Conservation (phyloP, 257 asterid genomes). For the Eucommia ulmoides region DNA sequence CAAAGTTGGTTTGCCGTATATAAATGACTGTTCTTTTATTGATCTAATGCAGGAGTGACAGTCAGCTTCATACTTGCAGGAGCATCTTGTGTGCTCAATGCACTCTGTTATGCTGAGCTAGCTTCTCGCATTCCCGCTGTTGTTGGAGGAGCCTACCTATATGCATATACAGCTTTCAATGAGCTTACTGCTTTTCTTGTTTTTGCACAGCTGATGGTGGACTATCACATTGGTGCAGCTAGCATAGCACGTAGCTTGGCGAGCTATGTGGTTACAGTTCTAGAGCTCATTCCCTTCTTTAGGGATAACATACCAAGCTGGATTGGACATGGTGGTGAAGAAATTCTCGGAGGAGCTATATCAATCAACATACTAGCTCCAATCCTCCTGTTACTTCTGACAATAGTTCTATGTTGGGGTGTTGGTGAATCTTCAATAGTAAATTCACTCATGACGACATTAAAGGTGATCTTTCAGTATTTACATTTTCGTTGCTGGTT, state of each 20-base stretch:
- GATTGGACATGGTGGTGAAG: conserved; percentile 79
- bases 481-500: not conserved
- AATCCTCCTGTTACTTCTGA: conserved; percentile 49
- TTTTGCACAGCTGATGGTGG: conserved; percentile 87
- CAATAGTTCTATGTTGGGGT: conserved; percentile 73
- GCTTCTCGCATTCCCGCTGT: conserved; percentile 98
- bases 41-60: conserved; percentile 63
- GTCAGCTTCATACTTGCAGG: conserved; percentile 88
- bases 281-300: conserved; percentile 76
- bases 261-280: conserved; percentile 50
- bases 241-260: conserved; percentile 97
- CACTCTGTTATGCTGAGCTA: conserved; percentile 86
- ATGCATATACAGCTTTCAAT: conserved; percentile 87
- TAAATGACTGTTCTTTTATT: too few relatives aligned
- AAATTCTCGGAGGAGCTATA: conserved; percentile 57
- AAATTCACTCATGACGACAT: conserved; percentile 66
- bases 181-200: conserved; percentile 94
- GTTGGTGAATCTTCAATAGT: conserved; percentile 89
- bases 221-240: conserved; percentile 96
- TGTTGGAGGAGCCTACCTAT: conserved; percentile 95
- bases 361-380: conserved; percentile 83
- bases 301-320: conserved; percentile 60
- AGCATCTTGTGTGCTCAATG: conserved; percentile 71
- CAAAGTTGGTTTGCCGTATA: not conserved
- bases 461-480: conserved; percentile 43